Conservation (phyloP, 257 asterid species). For the Nicotiana tabacum region DNA sequence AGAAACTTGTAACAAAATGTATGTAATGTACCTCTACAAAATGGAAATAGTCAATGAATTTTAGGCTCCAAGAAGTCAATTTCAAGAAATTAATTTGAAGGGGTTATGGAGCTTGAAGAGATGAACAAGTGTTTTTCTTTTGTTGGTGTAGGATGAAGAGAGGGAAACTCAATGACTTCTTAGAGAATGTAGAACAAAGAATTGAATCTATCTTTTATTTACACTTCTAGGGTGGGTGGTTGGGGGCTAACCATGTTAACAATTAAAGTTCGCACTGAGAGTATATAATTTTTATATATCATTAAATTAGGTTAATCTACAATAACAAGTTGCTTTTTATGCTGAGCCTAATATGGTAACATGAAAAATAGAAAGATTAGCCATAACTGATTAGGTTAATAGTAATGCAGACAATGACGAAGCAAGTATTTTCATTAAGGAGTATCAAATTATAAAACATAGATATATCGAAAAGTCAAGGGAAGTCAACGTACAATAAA, state of each 20-base stretch:
- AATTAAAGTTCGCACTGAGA: background rate
- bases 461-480: no score
- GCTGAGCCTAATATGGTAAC: background rate
- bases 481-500: no score
- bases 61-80: background rate
- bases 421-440: no score
- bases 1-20: background rate
- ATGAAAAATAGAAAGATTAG: background rate
- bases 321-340: background rate
- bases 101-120: background rate
- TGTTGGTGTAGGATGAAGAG: background rate
- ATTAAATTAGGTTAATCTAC: background rate
- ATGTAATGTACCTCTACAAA: background rate
- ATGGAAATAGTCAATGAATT: background rate
- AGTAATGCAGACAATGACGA: no score
- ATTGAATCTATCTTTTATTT: slow-evolving; percentile 28
- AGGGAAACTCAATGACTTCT: slow-evolving; percentile 22
- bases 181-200: slow-evolving; percentile 25
- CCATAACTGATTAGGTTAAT: no score
- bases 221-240: slow-evolving; percentile 29
- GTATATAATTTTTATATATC: background rate
- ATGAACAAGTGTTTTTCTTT: background rate
- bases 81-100: background rate
- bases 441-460: no score
- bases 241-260: background rate